These are phyloP conservation scores for Alternaria triticimaculans DNA, from an alignment of 2,329 filamentous ascomycete genomes.

Conservation along the genomic window DNA sequence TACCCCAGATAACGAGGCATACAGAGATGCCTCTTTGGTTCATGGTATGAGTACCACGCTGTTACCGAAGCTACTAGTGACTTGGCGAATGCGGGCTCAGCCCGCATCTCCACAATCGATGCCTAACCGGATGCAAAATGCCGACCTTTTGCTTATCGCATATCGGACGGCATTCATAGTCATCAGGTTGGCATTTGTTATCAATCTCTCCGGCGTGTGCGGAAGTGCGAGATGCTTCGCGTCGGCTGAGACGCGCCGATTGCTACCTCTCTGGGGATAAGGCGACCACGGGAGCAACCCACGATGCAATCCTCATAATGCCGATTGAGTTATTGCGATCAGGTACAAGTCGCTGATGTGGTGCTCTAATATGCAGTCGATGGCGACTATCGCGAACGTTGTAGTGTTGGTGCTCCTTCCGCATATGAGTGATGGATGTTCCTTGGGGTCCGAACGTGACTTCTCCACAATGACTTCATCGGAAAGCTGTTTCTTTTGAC, in stretches of 20 bases:
- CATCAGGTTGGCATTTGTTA: background rate
- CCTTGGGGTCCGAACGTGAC: constrained; percentile 1
- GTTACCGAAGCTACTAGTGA: background rate
- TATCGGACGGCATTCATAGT: background rate
- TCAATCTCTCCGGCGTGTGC: background rate
- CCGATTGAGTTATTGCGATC: background rate
- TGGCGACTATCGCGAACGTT: background rate
- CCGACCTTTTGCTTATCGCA: background rate
- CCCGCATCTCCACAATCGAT: background rate
- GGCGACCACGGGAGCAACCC: background rate
- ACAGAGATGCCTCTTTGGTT: constrained; percentile 3
- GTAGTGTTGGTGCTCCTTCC: background rate
- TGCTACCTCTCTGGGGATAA: background rate
- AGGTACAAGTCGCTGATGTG: background rate
- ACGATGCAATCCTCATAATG: background rate
- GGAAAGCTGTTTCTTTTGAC: constrained; percentile 1
- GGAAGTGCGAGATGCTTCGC: background rate
- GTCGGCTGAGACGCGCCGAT: background rate
- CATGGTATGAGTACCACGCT: background rate
- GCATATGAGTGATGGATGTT: background rate
- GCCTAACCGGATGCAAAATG: background rate
- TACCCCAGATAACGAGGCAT: background rate
- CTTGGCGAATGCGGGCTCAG: constrained; percentile 1
- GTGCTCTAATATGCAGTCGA: background rate
- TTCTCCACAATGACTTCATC: constrained; percentile 17